Evolutionary conservation across 306 rosid species (phyloP).

Genomic region (Citrullus amarus): DNA sequence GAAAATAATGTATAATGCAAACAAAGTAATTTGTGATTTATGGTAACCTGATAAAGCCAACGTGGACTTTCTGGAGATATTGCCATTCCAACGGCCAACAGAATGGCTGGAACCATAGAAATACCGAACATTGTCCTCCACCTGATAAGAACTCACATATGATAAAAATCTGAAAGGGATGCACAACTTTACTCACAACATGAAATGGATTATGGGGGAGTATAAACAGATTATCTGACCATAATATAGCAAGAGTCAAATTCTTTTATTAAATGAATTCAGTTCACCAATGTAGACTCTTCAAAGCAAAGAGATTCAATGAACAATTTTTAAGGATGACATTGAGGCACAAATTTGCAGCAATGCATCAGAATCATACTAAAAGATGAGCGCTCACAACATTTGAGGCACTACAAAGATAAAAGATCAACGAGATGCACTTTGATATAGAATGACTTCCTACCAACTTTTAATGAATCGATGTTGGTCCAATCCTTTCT

Average conservation of each 20-base stretch:
- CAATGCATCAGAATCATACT: background rate
- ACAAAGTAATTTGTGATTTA: background rate
- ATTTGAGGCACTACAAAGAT: background rate
- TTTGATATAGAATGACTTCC: background rate
- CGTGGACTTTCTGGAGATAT: conserved; percentile 94
- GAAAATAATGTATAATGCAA: background rate
- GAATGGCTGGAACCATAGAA: conserved; percentile 68
- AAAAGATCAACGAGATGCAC: background rate
- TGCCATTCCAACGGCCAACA: conserved; percentile 87
- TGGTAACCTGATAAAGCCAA: conserved; percentile 84
- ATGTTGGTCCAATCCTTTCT: background rate
- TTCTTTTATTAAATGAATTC: background rate
- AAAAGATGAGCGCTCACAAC: background rate
- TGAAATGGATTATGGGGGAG: background rate
- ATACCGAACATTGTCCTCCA: conserved; percentile 95
- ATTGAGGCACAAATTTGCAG: background rate
- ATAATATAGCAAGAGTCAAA: background rate
- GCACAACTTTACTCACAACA: background rate
- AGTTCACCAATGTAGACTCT: background rate
- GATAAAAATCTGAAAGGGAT: background rate
- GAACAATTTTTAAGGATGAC: background rate
- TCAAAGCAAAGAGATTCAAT: background rate
- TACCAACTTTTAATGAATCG: background rate
- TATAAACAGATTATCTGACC: background rate
- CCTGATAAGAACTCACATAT: conserved; percentile 30